Evolutionary conservation across 1,284 basidiomycete genomes (phyloP), one percentile per base, ranked within the genome.

Genomic region (Moesziomyces globuligerus): DNA sequence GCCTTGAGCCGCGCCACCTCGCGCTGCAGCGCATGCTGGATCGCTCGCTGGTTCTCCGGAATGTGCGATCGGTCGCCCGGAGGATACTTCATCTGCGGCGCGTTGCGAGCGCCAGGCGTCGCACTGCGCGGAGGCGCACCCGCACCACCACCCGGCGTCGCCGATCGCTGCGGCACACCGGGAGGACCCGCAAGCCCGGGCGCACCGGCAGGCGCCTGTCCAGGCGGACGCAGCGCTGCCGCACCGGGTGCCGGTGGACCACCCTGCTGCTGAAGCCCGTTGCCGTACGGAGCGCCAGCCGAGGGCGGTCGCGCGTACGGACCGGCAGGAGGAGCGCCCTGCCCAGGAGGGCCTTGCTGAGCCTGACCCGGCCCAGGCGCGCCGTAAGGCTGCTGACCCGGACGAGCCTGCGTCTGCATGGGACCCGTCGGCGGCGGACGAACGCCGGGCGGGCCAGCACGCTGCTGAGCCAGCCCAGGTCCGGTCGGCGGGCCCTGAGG

Each of bases 21-120:
- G 36, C 69, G 56, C 26, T 66, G 54, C 24, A 82, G 48, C 23
- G 71, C 48, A 44, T 88, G 86, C 75, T 87, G 92, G 48, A 92
- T 89, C 1, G 90, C 88, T 70, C 85, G 84, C 38, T 88, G 86
- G 36, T 86, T 84, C 9, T 90, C 88, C 4, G 94, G 90, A 58
- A 98, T 95, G 83, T 97, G 95, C 26, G 88, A 89, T 32, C 94
- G 87, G 83, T 98, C 94, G 56, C 94, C 94, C 39, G 89, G 86
- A 93, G 93, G 92, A 84, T 94, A 94, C 84, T 93, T 93, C 21
- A 91, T 76, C 41, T 83, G 83, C 8, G 82, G 72, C 9, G 68
- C 68, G 10, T 64, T 68, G 26, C 60, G 59, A 38, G 62, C 57
- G 10, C 62, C 75, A 26, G 75, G 73, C 3, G 77, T 77, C 32